These are phyloP conservation scores for Kodamaea laetipori DNA, from an alignment of 805 yeast genomes.

Conservation along the genomic window DNA sequence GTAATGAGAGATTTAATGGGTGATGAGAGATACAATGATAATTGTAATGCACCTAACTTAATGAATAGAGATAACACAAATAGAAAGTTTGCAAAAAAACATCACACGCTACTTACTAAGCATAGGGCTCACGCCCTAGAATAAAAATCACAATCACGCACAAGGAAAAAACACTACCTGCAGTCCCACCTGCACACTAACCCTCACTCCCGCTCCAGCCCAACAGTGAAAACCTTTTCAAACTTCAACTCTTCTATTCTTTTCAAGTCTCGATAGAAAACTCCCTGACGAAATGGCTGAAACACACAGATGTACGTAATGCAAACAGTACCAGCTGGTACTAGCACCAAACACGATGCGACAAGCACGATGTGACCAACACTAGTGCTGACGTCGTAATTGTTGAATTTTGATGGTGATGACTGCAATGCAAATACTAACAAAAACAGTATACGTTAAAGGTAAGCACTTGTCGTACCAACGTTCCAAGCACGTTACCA, in stretches of 20 bases:
- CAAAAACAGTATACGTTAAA: slow-evolving; percentile 90
- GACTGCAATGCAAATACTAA: slow-evolving; percentile 36
- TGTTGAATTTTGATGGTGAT: neutral
- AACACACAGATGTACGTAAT: slow-evolving; percentile 93
- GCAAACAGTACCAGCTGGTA: neutral
- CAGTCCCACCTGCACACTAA: no score
- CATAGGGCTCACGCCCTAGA: slow-evolving; percentile 7
- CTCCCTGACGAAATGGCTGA: slow-evolving; percentile 71
- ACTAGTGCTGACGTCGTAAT: neutral
- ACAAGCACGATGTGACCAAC: neutral
- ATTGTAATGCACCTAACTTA: no score
- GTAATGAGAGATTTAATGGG: no score
- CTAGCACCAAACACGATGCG: neutral
- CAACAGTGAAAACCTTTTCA: slow-evolving; percentile 7
- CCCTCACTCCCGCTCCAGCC: neutral
- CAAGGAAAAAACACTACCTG: no score
- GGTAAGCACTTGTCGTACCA: slow-evolving; percentile 99
- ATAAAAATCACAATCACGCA: no score
- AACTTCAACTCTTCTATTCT: slow-evolving; percentile 12
- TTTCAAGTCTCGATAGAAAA: slow-evolving; percentile 13
- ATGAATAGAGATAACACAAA: no score
- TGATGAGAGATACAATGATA: no score
- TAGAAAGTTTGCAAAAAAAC: no score
- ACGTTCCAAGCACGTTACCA: slow-evolving; percentile 97
- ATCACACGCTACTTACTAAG: neutral